Conservation (phyloP, 1,139 yeast genomes). For the Casaregolazyma suthepensis region DNA sequence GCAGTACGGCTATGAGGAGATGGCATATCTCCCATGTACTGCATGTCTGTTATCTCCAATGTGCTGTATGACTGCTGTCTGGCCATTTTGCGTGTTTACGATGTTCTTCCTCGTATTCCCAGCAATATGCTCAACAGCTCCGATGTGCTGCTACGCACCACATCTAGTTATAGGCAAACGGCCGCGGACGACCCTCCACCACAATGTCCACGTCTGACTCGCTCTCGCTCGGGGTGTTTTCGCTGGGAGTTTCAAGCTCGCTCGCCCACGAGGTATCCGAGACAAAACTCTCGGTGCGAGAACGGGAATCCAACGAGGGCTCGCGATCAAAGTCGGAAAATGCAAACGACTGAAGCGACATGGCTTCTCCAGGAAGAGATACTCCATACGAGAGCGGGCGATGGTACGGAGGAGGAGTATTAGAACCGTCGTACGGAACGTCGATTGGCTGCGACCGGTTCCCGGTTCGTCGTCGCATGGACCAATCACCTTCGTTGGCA, state of each 20-base stretch:
- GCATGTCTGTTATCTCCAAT: too few relatives aligned
- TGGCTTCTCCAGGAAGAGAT: conserved; percentile 1
- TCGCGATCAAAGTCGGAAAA: neutral
- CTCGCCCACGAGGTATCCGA: conserved; percentile 5
- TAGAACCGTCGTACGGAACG: neutral
- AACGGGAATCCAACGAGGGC: neutral
- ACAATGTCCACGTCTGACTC: conserved; percentile 1
- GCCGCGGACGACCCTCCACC: neutral
- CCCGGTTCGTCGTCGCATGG: conserved; percentile 5
- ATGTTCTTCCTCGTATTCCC: too few relatives aligned
- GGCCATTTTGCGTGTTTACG: too few relatives aligned
- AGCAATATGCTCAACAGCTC: neutral
- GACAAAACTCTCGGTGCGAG: conserved; percentile 3
- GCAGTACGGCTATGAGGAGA: too few relatives aligned
- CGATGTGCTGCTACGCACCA: neutral
- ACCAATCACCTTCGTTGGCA: conserved; percentile 7
- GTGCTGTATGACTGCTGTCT: too few relatives aligned
- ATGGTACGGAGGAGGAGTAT: conserved; percentile 1
- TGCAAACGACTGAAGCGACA: conserved; percentile 3
- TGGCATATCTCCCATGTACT: too few relatives aligned
- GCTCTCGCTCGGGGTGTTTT: conserved; percentile 5
- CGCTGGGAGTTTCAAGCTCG: conserved; percentile 2
- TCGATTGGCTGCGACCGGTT: neutral
- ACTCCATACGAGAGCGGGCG: neutral
- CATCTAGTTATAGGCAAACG: neutral